Evolutionary conservation across 495 filamentous ascomycete species (phyloP).

Genomic region (Astrothelium macrocarpum): DNA sequence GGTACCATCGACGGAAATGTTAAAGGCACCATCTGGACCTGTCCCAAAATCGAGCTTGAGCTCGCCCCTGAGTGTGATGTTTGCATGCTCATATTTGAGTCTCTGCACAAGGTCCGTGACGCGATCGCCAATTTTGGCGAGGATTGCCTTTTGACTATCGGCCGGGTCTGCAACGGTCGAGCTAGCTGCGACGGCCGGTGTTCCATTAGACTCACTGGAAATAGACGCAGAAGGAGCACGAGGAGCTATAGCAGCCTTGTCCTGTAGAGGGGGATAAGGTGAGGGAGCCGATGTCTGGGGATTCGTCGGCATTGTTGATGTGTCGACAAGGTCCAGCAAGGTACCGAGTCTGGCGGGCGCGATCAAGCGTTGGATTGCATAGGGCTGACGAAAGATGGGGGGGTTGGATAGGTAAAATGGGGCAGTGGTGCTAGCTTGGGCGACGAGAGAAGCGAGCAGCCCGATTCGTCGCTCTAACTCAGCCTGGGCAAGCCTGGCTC

Average conservation of each 20-base stretch:
- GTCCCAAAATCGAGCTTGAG: neutral
- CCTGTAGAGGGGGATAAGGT: neutral
- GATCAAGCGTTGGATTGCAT: neutral
- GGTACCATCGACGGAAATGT: neutral
- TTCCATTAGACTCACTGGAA: neutral
- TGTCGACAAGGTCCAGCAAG: neutral
- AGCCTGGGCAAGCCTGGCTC: neutral
- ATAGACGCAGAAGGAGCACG: neutral
- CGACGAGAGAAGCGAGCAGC: neutral
- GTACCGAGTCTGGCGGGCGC: neutral
- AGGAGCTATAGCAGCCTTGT: neutral
- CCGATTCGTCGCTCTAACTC: neutral
- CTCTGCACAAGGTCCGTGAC: neutral
- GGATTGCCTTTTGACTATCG: neutral
- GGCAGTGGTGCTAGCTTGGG: neutral
- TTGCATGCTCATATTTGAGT: neutral
- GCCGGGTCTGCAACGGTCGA: neutral
- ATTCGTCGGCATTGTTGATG: neutral
- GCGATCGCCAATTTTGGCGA: constrained; percentile 2
- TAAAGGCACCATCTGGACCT: constrained; percentile 4
- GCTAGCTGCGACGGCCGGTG: neutral
- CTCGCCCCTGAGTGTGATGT: neutral
- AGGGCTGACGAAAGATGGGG: neutral
- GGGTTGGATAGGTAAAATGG: neutral
- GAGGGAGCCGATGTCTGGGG: neutral